Conservation (phyloP, 371 early-diverging fungal genomes). For the Mycotypha africana region DNA sequence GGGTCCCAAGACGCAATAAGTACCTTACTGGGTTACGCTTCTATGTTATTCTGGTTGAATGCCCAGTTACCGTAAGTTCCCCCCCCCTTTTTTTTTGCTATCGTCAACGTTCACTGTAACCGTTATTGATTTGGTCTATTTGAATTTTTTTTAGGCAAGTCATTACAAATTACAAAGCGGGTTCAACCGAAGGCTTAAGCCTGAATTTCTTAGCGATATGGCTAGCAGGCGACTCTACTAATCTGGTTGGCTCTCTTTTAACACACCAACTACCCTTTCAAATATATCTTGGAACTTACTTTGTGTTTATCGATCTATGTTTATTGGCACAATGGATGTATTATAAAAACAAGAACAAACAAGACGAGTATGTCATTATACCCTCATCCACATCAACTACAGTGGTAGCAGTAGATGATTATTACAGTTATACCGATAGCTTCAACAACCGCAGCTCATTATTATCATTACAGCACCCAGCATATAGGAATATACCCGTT, state of each 20-base stretch:
- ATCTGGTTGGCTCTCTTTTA: slow-evolving; percentile 64
- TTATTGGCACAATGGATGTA: slow-evolving; percentile 34
- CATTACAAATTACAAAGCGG: slow-evolving; percentile 47
- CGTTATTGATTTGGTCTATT: no score
- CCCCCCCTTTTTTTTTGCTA: neutral
- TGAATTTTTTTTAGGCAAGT: slow-evolving; percentile 36
- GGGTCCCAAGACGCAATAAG: slow-evolving; percentile 28
- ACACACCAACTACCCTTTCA: slow-evolving; percentile 76
- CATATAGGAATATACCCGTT: no score
- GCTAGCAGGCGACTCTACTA: slow-evolving; percentile 63
- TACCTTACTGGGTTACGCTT: slow-evolving; percentile 50
- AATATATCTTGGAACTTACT: slow-evolving; percentile 44
- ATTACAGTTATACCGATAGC: no score
- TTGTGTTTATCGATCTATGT: slow-evolving; percentile 37
- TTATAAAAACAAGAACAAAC: slow-evolving; percentile 21
- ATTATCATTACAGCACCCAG: no score
- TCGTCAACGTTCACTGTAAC: neutral
- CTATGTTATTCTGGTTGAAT: slow-evolving; percentile 65
- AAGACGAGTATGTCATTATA: slow-evolving; percentile 20
- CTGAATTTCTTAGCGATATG: slow-evolving; percentile 60
- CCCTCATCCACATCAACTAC: slow-evolving; percentile 6
- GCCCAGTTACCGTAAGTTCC: slow-evolving; percentile 67
- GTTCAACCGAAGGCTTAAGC: slow-evolving; percentile 48
- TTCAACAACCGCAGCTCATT: neutral
- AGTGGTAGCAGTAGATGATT: no score